Base-by-base conservation (phyloP, 169 alveolate species). In the Plasmodium reichenowi region DNA sequence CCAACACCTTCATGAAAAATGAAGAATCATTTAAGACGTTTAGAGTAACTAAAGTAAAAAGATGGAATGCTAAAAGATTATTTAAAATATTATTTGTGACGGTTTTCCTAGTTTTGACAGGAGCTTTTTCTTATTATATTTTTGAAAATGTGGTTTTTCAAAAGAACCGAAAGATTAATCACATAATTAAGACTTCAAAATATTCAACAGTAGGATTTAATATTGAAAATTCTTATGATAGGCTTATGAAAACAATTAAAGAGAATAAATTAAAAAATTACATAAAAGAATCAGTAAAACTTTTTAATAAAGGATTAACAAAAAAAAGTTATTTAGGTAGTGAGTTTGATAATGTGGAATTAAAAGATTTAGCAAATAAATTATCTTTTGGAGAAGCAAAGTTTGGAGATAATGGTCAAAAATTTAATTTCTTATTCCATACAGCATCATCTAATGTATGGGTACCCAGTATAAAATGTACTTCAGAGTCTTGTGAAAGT, bases 371-470 rank as follows among this genome's bases (percentile, higher is more conserved):
- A 29, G 52, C 74, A 38, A 63, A 63, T 50, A 13, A 62, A 60
- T 9, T 60, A 32, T 75, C 48, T 59, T 62, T 32, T 75, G 88
- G 88, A 43, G 66, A 32, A 17, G 88, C 54, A n/a, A 64, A 62
- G 62, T 2, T 75, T 15, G 88, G 88, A 75, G 75, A 75, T 50
- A 75, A 75, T 24, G 60, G 47, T 29, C 88, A 75, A 47, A 38
- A 60, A 10, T 75, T 75, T 59, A 10, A 13, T 9, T 52, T 75
- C 47, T 8, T 63, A 43, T 75, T 32, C 45, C 96, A 95, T 72
- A 94, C 97, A 6, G 96, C 96, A 43, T 93, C 96, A 45, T 74
- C 95, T 72, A 94, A 94, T 90, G 64, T 94, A 43, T 95, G 97
- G 97, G 93, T 94, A 13, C 95, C 95, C 88, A 78, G 88, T 20